Conservation (phyloP, 768 basidiomycete species). For the Suillus cothurnatus region DNA sequence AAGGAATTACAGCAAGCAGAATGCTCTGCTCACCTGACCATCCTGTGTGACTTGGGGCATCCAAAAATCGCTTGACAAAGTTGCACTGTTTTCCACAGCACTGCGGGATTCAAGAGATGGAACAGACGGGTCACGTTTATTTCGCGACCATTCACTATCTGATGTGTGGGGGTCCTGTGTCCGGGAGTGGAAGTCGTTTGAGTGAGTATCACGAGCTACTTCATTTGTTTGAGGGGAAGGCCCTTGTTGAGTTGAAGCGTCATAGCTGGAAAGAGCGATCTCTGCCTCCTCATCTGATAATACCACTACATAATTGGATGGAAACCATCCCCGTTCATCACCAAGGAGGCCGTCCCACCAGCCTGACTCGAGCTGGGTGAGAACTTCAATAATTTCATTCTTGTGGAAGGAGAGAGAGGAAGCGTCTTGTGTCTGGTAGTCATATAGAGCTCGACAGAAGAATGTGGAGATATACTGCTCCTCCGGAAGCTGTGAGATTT, state of each 20-base stretch:
- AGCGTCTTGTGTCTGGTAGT: slow-evolving; percentile 84
- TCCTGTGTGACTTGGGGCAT: slow-evolving; percentile 81
- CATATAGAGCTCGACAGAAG: slow-evolving; percentile 91
- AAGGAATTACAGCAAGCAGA: slow-evolving; percentile 1
- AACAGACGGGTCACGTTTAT: slow-evolving; percentile 15
- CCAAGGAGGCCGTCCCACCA: slow-evolving; percentile 98
- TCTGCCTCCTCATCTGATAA: slow-evolving; percentile 85
- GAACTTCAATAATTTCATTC: slow-evolving; percentile 92
- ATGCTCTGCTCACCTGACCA: slow-evolving; percentile 68
- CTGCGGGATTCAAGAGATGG: slow-evolving; percentile 42
- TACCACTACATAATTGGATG: slow-evolving; percentile 87
- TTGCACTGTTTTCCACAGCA: slow-evolving; percentile 28
- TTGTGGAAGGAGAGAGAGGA: slow-evolving; percentile 87
- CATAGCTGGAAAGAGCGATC: slow-evolving; percentile 46
- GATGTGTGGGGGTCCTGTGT: slow-evolving; percentile 31
- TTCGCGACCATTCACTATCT: slow-evolving; percentile 50
- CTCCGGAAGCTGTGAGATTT: slow-evolving; percentile 36
- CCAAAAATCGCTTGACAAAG: slow-evolving; percentile 80
- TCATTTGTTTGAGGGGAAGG: slow-evolving; percentile 19
- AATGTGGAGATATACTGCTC: slow-evolving; percentile 68
- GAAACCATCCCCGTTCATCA: slow-evolving; percentile 95
- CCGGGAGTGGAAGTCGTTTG: slow-evolving; percentile 12
- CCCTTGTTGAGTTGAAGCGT: slow-evolving; percentile 16
- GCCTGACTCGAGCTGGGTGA: slow-evolving; percentile 87
- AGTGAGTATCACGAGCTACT: slow-evolving; percentile 17